phyloP scores from a whole-genome alignment of 495 filamentous ascomycete genomes.

The Ramalina peruviana region DNA sequence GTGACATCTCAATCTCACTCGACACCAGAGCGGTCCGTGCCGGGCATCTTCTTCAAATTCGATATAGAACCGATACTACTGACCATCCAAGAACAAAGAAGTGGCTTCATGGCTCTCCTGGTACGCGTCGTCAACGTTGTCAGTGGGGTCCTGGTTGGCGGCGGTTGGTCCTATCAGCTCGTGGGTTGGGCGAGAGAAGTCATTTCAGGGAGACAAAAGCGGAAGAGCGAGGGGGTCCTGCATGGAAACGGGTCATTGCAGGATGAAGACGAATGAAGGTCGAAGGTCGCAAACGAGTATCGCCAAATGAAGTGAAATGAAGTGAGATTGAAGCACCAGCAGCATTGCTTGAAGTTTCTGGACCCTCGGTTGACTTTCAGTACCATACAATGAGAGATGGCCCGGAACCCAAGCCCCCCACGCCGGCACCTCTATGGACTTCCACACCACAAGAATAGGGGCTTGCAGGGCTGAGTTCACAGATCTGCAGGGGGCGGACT shows the following conservation, averaged over 20 bases:
- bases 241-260: slow-evolving; percentile 26
- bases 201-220: slow-evolving; percentile 28
- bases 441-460: no score
- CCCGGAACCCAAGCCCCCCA: no score
- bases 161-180: slow-evolving; percentile 50
- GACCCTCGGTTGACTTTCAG: no score
- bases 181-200: slow-evolving; percentile 37
- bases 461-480: no score
- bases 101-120: slow-evolving; percentile 55
- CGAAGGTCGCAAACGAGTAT: not conserved
- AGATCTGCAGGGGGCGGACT: no score
- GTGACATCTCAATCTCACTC: slow-evolving; percentile 68
- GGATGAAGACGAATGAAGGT: slow-evolving; percentile 8
- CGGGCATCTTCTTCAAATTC: slow-evolving; percentile 97
- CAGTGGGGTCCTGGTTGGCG: slow-evolving; percentile 47
- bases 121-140: slow-evolving; percentile 62
- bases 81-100: slow-evolving; percentile 68
- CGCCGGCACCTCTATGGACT: no score
- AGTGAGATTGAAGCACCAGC: no score
- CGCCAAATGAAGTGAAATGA: no score
- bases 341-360: no score
- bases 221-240: slow-evolving; percentile 46
- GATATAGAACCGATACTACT: slow-evolving; percentile 95
- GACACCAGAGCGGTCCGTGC: slow-evolving; percentile 56
- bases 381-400: no score